A percentile compares a stretch with the other conserved stretches of the same genome.
phyloP scores from a whole-genome alignment of 768 basidiomycete species.

The Cystobasidium onofrii region DNA sequence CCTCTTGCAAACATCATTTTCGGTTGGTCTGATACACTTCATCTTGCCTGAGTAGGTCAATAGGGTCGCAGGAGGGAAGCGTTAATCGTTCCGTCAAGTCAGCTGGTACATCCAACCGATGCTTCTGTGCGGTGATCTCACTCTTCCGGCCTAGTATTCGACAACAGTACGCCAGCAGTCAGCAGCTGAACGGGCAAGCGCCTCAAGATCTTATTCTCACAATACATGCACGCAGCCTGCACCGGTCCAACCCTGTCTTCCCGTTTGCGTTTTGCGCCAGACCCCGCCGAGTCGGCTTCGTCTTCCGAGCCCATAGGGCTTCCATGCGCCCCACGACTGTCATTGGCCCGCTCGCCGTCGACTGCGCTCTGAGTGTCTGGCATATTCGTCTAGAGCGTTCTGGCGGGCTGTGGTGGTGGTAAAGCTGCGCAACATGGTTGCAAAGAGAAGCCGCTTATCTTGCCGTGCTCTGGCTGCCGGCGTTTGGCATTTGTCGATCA shows the following conservation, averaged over 20 bases:
- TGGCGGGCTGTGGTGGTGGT: no score
- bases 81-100: no score
- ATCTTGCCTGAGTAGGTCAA: neutral
- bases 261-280: neutral
- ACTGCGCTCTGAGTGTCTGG: neutral
- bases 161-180: no score
- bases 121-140: neutral
- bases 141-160: neutral
- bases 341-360: neutral
- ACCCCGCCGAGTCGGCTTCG: neutral
- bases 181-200: no score
- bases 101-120: neutral
- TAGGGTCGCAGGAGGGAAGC: neutral
- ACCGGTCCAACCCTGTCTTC: neutral
- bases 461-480: no score
- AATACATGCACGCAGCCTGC: constrained; percentile 1
- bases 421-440: no score
- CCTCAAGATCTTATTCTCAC: neutral
- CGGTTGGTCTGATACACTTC: neutral
- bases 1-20: neutral
- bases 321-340: neutral
- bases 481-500: no score
- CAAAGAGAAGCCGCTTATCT: no score
- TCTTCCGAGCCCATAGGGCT: neutral
- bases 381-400: neutral